A percentile compares a stretch with the other conserved stretches of the same genome.
Conservation (phyloP, 2,329 filamentous ascomycete species). For the Exophiala calicioides region DNA sequence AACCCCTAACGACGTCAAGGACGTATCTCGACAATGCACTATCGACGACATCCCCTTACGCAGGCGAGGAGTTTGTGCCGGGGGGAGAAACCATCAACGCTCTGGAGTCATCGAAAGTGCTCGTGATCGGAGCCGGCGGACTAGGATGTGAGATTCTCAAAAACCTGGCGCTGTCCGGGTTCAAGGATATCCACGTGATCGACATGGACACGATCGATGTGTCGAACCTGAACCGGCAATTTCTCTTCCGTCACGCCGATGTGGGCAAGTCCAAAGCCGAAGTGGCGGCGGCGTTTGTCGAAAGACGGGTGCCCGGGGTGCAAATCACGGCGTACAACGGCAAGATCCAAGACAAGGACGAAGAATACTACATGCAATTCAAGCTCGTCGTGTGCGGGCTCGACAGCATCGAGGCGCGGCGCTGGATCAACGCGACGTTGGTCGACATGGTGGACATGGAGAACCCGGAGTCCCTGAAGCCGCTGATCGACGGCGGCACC, state of each 20-base stretch:
- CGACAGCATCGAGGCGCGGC: conserved; percentile 94
- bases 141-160: conserved; percentile 96
- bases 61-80: conserved; percentile 62
- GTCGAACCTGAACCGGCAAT: conserved; percentile 95
- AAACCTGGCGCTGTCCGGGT: conserved; percentile 90
- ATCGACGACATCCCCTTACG: conserved; percentile 75
- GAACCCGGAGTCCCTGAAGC: conserved; percentile 82
- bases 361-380: conserved; percentile 96
- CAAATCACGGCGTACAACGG: conserved; percentile 92
- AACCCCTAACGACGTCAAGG: conserved; percentile 52
- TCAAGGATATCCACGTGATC: conserved; percentile 97
- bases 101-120: conserved; percentile 70
- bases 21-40: conserved; percentile 81
- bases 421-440: conserved; percentile 96
- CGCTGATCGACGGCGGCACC: conserved; percentile 92
- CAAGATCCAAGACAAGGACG: conserved; percentile 95
- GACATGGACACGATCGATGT: conserved; percentile 99
- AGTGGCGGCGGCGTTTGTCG: conserved; percentile 87
- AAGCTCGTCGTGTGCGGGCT: conserved; percentile 90
- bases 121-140: conserved; percentile 77
- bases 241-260: conserved; percentile 87
- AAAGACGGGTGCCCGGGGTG: conserved; percentile 84
- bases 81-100: conserved; percentile 55
- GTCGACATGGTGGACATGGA: conserved; percentile 85
- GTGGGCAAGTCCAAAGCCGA: conserved; percentile 94